Evolutionary conservation across 805 yeast species (phyloP).

Genomic region (Starmerella davenportii): DNA sequence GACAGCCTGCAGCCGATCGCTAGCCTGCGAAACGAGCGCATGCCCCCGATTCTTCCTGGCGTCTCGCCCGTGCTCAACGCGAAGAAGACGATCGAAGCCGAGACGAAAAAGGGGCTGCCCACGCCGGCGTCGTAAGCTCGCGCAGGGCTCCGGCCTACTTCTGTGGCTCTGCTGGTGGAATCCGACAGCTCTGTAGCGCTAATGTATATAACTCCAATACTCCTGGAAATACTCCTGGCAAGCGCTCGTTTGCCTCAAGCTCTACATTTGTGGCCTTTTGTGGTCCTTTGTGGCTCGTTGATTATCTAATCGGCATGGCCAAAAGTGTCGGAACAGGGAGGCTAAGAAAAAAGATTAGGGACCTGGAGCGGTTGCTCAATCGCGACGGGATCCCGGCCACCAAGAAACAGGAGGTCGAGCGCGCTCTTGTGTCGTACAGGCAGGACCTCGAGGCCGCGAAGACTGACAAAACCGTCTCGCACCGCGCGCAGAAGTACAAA

Average conservation of each 20-base stretch:
- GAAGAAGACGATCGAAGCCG: slow-evolving; percentile 52
- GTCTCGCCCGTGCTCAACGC: slow-evolving; percentile 65
- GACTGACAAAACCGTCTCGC: slow-evolving; percentile 29
- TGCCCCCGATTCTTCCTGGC: slow-evolving; percentile 79
- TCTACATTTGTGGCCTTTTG: no score
- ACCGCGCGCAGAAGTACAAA: slow-evolving; percentile 58
- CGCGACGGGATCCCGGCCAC: slow-evolving; percentile 43
- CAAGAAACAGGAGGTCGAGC: slow-evolving; percentile 31
- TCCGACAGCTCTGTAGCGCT: no score
- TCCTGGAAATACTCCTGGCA: no score
- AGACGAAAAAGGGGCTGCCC: slow-evolving; percentile 2
- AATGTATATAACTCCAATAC: no score
- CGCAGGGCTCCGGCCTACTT: no score
- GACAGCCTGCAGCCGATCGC: slow-evolving; percentile 36
- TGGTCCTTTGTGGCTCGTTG: no score
- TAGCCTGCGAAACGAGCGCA: slow-evolving; percentile 64
- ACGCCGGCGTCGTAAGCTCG: no score
- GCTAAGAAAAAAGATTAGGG: slow-evolving; percentile 72
- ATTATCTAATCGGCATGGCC: no score
- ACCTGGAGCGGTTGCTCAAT: slow-evolving; percentile 52
- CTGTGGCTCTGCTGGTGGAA: no score
- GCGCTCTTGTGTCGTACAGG: slow-evolving; percentile 49
- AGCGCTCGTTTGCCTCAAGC: no score
- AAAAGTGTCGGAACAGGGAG: slow-evolving; percentile 25
- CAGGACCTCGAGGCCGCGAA: slow-evolving; percentile 38